These are phyloP conservation scores for Thuja plicata DNA, from an alignment of 83 land plant genomes.

Conservation along the genomic window DNA sequence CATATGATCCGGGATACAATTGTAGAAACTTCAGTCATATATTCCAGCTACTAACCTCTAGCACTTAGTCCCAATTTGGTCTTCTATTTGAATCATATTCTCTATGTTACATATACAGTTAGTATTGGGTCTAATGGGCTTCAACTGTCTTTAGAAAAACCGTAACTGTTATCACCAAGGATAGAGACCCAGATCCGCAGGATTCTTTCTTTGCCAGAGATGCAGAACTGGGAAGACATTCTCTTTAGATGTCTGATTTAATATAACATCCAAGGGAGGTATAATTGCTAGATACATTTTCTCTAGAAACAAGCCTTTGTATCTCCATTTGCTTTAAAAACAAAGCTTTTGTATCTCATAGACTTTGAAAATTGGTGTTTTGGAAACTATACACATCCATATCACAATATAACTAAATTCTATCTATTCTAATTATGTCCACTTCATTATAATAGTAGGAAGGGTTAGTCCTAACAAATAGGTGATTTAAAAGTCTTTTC, in stretches of 20 bases:
- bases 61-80: background rate
- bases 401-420: too few species aligned
- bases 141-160: too few species aligned
- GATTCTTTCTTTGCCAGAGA: background rate
- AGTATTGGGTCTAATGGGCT: background rate
- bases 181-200: background rate
- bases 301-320: background rate
- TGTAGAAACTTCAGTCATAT: background rate
- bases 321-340: background rate
- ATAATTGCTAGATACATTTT: background rate
- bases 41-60: background rate
- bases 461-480: background rate
- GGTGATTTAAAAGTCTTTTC: background rate
- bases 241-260: background rate
- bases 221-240: too few species aligned
- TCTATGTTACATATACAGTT: background rate
- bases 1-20: background rate
- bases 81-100: background rate
- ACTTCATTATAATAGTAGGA: too few species aligned
- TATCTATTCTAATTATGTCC: background rate
- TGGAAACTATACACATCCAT: background rate
- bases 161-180: background rate
- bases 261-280: background rate
- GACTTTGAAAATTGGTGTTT: background rate
- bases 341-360: background rate